These are phyloP conservation scores for Aspergillus persii DNA, from an alignment of 2,329 filamentous ascomycete species.

Conservation along the genomic window DNA sequence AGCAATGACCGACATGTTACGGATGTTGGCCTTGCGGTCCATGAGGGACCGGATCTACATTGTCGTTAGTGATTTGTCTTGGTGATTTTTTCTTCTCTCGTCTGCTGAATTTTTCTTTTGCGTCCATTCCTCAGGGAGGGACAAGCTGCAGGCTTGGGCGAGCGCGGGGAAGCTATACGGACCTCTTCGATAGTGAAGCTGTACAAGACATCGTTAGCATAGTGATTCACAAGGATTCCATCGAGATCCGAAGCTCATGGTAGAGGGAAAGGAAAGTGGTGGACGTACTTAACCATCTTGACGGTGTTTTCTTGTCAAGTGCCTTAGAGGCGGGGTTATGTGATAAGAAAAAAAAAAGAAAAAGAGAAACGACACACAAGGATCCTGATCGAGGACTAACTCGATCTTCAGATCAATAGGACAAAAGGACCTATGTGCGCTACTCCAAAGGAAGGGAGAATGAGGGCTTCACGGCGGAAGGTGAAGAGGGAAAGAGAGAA, in stretches of 20 bases:
- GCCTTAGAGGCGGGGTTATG: conserved; percentile 43
- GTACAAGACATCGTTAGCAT: conserved; percentile 35
- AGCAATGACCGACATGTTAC: conserved; percentile 99
- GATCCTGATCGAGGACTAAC: conserved; percentile 44
- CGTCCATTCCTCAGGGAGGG: not conserved
- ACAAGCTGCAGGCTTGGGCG: not conserved
- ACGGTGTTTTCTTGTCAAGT: conserved; percentile 57
- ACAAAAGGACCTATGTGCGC: conserved; percentile 39
- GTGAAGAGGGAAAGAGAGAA: conserved; percentile 27
- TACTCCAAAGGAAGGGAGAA: conserved; percentile 34
- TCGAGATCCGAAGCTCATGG: not conserved
- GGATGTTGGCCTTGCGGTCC: conserved; percentile 60
- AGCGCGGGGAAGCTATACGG: conserved; percentile 35
- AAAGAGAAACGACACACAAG: conserved; percentile 37
- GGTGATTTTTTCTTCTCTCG: not conserved
- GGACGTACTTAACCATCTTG: conserved; percentile 99
- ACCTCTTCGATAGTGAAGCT: conserved; percentile 98
- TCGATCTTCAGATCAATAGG: conserved; percentile 40
- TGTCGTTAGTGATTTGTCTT: conserved; percentile 18
- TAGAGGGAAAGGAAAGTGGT: conserved; percentile 9
- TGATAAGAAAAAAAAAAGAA: conserved; percentile 26
- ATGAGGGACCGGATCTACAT: conserved; percentile 48
- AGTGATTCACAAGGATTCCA: not conserved
- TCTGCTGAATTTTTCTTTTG: not conserved
- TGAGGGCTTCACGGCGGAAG: conserved; percentile 29